Evolutionary conservation across 305 asterid species (phyloP).

Genomic region (Solanum chacoense): DNA sequence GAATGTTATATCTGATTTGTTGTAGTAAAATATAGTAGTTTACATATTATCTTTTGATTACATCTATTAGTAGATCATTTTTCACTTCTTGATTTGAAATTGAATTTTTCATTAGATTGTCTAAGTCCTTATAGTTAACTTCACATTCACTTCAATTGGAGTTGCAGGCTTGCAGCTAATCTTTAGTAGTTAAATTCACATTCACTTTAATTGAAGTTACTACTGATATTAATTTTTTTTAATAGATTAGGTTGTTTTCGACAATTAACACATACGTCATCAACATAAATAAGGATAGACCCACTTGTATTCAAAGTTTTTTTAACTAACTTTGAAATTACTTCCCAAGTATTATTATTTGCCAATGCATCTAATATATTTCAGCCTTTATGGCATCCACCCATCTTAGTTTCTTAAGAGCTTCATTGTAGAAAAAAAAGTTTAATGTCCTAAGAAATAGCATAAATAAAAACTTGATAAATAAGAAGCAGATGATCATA

Average conservation of each 20-base stretch:
- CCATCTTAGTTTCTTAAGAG: not conserved
- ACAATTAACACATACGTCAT: too few species aligned
- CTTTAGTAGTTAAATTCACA: too few species aligned
- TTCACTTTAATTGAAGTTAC: too few species aligned
- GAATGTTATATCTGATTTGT: not conserved
- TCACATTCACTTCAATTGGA: not conserved
- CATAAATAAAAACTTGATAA: not conserved
- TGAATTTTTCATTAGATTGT: not conserved
- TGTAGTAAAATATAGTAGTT: not conserved
- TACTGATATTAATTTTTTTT: too few species aligned
- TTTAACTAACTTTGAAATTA: too few species aligned
- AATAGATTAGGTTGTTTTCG: too few species aligned
- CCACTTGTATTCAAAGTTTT: not conserved
- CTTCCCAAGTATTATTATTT: not conserved
- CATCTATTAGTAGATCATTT: not conserved
- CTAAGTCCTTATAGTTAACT: not conserved
- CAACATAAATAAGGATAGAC: too few species aligned
- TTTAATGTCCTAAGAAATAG: not conserved
- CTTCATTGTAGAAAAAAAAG: too few species aligned
- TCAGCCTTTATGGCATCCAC: not conserved
- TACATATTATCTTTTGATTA: not conserved
- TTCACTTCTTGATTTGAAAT: not conserved
- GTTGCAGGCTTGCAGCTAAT: not conserved
- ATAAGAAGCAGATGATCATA: not conserved
- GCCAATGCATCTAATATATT: too few species aligned